phyloP scores from a whole-genome alignment of 805 yeast genomes.

The Yarrowia keelungensis region DNA sequence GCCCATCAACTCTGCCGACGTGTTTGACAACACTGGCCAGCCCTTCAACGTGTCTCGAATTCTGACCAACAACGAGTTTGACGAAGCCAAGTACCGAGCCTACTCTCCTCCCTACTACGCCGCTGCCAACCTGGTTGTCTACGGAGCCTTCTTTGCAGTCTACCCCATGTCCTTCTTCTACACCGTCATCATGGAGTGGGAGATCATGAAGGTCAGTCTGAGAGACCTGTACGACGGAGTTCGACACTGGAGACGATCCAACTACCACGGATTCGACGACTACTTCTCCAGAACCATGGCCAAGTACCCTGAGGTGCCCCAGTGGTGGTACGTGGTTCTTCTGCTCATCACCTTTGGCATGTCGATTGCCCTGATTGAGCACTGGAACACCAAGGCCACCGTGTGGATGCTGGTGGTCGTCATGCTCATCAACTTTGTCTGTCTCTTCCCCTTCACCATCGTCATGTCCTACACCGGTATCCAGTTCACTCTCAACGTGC shows the following conservation, averaged over 20 bases:
- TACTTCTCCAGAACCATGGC: slow-evolving; percentile 61
- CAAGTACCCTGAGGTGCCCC: slow-evolving; percentile 60
- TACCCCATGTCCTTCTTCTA: slow-evolving; percentile 64
- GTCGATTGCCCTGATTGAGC: slow-evolving; percentile 54
- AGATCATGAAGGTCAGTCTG: slow-evolving; percentile 42
- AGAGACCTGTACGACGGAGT: slow-evolving; percentile 17
- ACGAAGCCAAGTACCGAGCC: slow-evolving; percentile 56
- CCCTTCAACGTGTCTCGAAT: slow-evolving; percentile 59
- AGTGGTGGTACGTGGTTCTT: slow-evolving; percentile 59
- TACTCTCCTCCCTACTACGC: slow-evolving; percentile 74
- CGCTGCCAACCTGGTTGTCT: slow-evolving; percentile 56
- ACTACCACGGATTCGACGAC: slow-evolving; percentile 46
- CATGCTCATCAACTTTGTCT: slow-evolving; percentile 59
- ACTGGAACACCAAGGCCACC: slow-evolving; percentile 58
- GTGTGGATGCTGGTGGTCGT: slow-evolving; percentile 69
- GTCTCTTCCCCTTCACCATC: slow-evolving; percentile 68
- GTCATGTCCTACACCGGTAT: slow-evolving; percentile 67
- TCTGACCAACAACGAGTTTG: slow-evolving; percentile 51
- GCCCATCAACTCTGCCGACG: slow-evolving; percentile 63
- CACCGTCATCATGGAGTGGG: slow-evolving; percentile 42
- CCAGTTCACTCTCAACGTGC: slow-evolving; percentile 63
- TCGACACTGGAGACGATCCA: slow-evolving; percentile 7
- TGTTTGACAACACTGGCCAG: slow-evolving; percentile 62
- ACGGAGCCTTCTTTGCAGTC: slow-evolving; percentile 63
- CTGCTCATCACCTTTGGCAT: slow-evolving; percentile 55